Conservation (phyloP, 2,329 filamentous ascomycete genomes). For the Monosporascus ibericus region DNA sequence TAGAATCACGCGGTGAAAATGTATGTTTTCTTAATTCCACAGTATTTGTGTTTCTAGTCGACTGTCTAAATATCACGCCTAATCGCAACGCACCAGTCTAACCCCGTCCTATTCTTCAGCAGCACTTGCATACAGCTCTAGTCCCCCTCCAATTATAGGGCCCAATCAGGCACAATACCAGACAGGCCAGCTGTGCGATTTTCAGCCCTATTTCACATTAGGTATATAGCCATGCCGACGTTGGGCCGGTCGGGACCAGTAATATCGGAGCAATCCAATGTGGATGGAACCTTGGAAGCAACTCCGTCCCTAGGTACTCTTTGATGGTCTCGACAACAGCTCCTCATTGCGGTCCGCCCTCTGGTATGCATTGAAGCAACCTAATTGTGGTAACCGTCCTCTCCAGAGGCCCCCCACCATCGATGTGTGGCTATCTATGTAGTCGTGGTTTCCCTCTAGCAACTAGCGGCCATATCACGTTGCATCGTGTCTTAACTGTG, state of each 20-base stretch:
- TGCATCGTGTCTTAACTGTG: neutral
- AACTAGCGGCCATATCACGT: neutral
- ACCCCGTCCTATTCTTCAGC: neutral
- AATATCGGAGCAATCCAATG: neutral
- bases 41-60: too few species aligned
- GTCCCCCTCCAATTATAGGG: neutral
- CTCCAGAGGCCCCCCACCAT: neutral
- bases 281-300: too few species aligned
- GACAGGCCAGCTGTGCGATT: neutral
- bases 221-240: neutral
- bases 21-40: too few species aligned
- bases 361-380: neutral
- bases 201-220: neutral
- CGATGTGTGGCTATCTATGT: neutral
- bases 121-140: neutral
- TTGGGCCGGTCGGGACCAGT: neutral
- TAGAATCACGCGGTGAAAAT: too few species aligned
- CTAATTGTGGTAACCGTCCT: neutral
- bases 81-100: too few species aligned
- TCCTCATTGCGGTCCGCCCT: neutral
- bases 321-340: neutral
- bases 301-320: too few species aligned
- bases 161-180: neutral
- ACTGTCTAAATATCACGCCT: too few species aligned
- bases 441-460: neutral